Percentiles rank a stretch among this genome's conserved stretches.
Evolutionary conservation across 2,329 filamentous ascomycete species (phyloP).

Genomic region (Fusarium aywerte): DNA sequence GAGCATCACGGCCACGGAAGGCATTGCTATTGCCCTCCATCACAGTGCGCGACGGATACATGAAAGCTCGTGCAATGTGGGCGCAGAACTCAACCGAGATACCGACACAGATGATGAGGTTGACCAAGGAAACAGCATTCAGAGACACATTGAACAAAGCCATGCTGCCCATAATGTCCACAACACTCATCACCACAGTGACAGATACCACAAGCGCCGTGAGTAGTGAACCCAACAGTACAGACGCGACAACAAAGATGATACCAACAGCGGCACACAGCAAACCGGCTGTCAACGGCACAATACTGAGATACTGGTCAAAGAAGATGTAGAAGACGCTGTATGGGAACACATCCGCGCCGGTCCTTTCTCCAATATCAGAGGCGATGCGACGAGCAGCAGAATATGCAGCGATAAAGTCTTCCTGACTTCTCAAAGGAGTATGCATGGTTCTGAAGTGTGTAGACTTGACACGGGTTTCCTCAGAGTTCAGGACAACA

Average conservation of each 20-base stretch:
- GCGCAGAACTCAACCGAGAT: constrained; percentile 98
- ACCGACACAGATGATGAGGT: constrained; percentile 95
- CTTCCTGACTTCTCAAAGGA: constrained; percentile 84
- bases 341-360: constrained; percentile 91
- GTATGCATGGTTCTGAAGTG: constrained; percentile 94
- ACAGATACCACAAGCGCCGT: constrained; percentile 85
- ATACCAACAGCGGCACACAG: constrained; percentile 85
- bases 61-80: constrained; percentile 94
- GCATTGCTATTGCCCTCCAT: constrained; percentile 80
- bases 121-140: constrained; percentile 95
- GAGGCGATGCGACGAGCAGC: constrained; percentile 88
- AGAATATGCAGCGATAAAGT: constrained; percentile 92
- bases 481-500: constrained; percentile 78
- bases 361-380: constrained; percentile 76
- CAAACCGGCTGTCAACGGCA: constrained; percentile 80
- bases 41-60: constrained; percentile 85
- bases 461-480: constrained; percentile 77
- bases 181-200: constrained; percentile 91
- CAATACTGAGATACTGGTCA: constrained; percentile 91
- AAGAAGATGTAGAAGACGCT: constrained; percentile 99
- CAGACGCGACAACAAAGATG: constrained; percentile 81
- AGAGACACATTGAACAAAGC: constrained; percentile 86
- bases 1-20: constrained; percentile 83
- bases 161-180: constrained; percentile 97
- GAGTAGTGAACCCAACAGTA: constrained; percentile 83